A percentile compares a stretch with the other conserved stretches of the same genome.
Conservation (phyloP, 2,329 filamentous ascomycete species). For the Penicillium polonicum region DNA sequence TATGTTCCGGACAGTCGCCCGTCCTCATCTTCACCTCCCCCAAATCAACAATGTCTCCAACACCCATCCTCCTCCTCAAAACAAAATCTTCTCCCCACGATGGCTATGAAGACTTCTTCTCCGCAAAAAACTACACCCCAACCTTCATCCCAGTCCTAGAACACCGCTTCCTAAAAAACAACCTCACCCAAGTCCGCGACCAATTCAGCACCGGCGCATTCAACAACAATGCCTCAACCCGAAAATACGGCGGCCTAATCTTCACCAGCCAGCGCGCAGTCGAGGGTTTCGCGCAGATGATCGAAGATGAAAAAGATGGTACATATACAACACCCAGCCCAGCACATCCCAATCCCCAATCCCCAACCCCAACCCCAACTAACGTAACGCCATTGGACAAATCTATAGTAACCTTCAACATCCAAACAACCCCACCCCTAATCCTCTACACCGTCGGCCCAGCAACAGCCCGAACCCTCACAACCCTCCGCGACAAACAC, state of each 20-base stretch:
- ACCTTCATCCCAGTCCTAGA: slow-evolving; percentile 49
- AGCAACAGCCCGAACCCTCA: slow-evolving; percentile 64
- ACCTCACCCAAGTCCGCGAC: slow-evolving; percentile 36
- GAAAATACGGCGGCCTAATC: slow-evolving; percentile 48
- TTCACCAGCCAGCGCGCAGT: slow-evolving; percentile 52
- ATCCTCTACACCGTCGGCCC: slow-evolving; percentile 51
- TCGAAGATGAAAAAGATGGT: slow-evolving; percentile 32
- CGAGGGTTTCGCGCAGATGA: slow-evolving; percentile 44
- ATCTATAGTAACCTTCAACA: slow-evolving; percentile 1
- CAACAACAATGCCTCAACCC: not conserved
- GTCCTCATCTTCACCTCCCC: not conserved
- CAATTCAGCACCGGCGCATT: slow-evolving; percentile 39
- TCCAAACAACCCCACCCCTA: slow-evolving; percentile 28
- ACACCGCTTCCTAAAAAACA: slow-evolving; percentile 41
- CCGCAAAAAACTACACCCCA: slow-evolving; percentile 32
- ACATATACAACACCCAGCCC: slow-evolving; percentile 16
- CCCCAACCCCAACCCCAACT: not conserved
- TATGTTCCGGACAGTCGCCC: no score
- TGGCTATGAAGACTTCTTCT: slow-evolving; percentile 48
- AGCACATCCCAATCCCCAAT: not conserved
- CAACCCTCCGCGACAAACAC: slow-evolving; percentile 45
- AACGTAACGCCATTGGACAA: not conserved
- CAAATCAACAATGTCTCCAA: slow-evolving; percentile 23
- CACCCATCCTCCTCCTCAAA: slow-evolving; percentile 47
- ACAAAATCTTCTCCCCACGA: slow-evolving; percentile 48